A percentile compares a stretch with the other conserved stretches of the same genome.
Evolutionary conservation across 2,329 filamentous ascomycete genomes (phyloP).

Genomic region (Amauroascus niger): DNA sequence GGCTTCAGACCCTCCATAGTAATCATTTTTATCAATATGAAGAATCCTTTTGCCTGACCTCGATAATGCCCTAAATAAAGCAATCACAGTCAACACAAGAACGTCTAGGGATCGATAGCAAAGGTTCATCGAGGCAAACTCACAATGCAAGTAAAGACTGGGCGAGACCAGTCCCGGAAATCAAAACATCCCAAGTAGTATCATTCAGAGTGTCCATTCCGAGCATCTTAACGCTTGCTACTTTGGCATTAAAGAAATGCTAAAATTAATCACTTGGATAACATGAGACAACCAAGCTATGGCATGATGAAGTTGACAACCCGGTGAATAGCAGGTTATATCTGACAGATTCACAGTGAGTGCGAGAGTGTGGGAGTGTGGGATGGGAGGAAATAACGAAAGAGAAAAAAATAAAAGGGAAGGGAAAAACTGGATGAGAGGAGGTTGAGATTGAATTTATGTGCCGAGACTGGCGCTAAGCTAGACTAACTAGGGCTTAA

Average conservation of each 20-base stretch:
- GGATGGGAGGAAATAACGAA: not conserved
- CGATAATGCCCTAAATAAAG: constrained; percentile 75
- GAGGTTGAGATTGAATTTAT: constrained; percentile 4
- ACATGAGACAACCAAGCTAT: not conserved
- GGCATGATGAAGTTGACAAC: not conserved
- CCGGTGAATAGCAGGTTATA: too few species aligned
- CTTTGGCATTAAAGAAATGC: not conserved
- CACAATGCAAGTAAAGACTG: constrained; percentile 73
- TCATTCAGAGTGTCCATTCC: constrained; percentile 65
- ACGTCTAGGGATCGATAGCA: too few species aligned
- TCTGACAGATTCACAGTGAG: not conserved
- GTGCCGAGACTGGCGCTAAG: not conserved
- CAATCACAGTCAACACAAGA: not conserved
- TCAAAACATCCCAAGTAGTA: constrained; percentile 68
- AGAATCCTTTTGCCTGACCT: constrained; percentile 84
- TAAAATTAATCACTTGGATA: not conserved
- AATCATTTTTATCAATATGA: constrained; percentile 77
- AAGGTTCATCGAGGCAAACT: constrained; percentile 26
- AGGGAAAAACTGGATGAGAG: constrained; percentile 5
- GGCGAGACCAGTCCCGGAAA: constrained; percentile 66
- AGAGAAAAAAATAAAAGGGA: not conserved
- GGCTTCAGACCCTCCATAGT: constrained; percentile 79
- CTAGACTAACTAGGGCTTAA: not conserved
- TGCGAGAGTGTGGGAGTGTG: not conserved
- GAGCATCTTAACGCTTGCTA: constrained; percentile 6